Conservation (phyloP, 73 alveolate genomes). For the Blepharisma stoltei region DNA sequence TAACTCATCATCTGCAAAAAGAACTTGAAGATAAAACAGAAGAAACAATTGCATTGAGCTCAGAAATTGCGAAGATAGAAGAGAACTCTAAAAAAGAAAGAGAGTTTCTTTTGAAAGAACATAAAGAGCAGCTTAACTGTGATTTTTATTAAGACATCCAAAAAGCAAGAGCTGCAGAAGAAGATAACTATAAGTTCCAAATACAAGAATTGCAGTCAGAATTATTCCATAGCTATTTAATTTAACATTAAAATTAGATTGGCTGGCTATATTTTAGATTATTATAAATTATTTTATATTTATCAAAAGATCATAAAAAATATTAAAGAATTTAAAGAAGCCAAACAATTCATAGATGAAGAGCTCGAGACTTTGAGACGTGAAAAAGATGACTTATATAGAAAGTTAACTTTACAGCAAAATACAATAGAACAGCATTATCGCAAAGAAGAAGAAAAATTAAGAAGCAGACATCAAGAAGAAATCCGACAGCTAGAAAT, state of each 20-base stretch:
- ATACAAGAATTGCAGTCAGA: conserved; percentile 10
- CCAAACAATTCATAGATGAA: conserved; percentile 30
- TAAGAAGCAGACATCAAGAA: conserved; percentile 32
- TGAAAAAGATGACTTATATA: conserved; percentile 33
- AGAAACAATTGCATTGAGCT: not conserved
- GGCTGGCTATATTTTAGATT: too few relatives aligned
- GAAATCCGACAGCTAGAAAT: conserved; percentile 38
- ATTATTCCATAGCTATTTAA: too few relatives aligned
- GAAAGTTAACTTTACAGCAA: conserved; percentile 34
- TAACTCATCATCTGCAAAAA: not conserved
- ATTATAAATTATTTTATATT: too few relatives aligned
- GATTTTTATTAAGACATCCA: not conserved
- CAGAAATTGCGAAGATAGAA: not conserved
- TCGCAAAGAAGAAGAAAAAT: conserved; percentile 32
- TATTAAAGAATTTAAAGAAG: conserved; percentile 31
- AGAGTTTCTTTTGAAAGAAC: not conserved
- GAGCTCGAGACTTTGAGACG: conserved; percentile 30
- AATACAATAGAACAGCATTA: conserved; percentile 30
- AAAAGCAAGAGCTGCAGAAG: conserved; percentile 2
- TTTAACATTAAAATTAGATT: too few relatives aligned
- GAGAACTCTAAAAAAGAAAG: not conserved
- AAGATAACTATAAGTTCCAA: not conserved
- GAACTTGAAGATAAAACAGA: not conserved
- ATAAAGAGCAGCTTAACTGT: conserved; percentile 9
- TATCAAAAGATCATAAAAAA: too few relatives aligned